Evolutionary conservation across 202 grass and related monocot genomes (phyloP).

Genomic region (Zizania palustris): DNA sequence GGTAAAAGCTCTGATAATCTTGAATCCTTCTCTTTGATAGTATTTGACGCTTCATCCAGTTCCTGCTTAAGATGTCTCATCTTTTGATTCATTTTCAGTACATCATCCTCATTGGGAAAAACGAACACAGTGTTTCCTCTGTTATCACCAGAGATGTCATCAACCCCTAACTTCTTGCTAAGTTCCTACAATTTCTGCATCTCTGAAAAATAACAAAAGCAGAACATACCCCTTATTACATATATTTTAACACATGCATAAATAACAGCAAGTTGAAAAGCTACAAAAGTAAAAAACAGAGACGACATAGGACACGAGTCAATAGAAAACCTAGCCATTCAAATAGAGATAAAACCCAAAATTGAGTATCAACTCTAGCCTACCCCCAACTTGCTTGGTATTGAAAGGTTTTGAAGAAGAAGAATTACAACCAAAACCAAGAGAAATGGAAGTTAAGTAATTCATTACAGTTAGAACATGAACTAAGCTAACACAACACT

Average conservation of each 20-base stretch:
- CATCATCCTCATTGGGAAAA: slow-evolving; percentile 1
- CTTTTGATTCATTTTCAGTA: slow-evolving; percentile 46
- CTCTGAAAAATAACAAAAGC: slow-evolving; percentile 47
- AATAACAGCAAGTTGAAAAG: slow-evolving; percentile 12
- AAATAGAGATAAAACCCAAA: too few relatives aligned
- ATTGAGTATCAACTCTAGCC: too few relatives aligned
- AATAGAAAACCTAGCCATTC: too few relatives aligned
- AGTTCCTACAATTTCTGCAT: slow-evolving; percentile 51
- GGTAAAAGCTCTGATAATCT: slow-evolving; percentile 48
- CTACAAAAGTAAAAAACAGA: background rate
- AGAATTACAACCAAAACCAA: too few relatives aligned
- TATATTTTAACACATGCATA: slow-evolving; percentile 14
- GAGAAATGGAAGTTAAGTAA: background rate
- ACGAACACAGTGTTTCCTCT: slow-evolving; percentile 34
- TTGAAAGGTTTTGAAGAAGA: too few relatives aligned
- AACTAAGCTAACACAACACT: slow-evolving; percentile 8
- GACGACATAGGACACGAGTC: background rate
- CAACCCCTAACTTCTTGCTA: slow-evolving; percentile 38
- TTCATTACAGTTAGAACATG: slow-evolving; percentile 25
- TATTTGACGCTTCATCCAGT: slow-evolving; percentile 53
- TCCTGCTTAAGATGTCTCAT: slow-evolving; percentile 56
- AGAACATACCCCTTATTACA: slow-evolving; percentile 35
- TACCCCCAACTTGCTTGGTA: too few relatives aligned
- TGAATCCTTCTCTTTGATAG: slow-evolving; percentile 53
- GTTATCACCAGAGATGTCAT: slow-evolving; percentile 42